Evolutionary conservation across 345 rosid species (phyloP).

Genomic region (Camelina hispida): DNA sequence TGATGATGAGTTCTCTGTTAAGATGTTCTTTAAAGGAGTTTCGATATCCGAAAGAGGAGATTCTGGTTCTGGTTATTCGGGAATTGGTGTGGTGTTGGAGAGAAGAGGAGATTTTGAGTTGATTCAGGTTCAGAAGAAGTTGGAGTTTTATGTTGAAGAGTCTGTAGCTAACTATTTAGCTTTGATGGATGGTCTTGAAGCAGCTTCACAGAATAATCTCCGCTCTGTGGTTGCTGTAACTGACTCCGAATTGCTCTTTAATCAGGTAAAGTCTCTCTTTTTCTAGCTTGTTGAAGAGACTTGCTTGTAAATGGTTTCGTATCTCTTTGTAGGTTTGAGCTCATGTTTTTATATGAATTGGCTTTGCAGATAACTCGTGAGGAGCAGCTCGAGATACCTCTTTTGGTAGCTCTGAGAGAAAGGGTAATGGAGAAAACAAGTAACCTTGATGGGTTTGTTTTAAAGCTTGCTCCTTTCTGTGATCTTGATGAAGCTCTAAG

Average conservation of each 20-base stretch:
- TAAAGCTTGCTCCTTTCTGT: constrained; percentile 60
- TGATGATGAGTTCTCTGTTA: constrained; percentile 77
- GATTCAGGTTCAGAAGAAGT: constrained; percentile 89
- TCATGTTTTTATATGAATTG: constrained; percentile 31
- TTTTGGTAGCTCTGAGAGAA: constrained; percentile 75
- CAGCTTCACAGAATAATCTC: constrained; percentile 66
- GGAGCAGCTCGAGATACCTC: constrained; percentile 66
- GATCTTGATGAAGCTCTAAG: constrained; percentile 66
- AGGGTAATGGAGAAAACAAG: constrained; percentile 68
- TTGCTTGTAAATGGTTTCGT: constrained; percentile 6
- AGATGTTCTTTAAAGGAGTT: constrained; percentile 84
- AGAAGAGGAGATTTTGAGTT: constrained; percentile 55
- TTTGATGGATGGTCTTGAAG: constrained; percentile 80
- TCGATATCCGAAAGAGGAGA: constrained; percentile 66
- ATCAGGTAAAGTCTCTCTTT: constrained; percentile 58
- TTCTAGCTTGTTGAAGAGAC: neutral
- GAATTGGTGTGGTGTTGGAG: constrained; percentile 90
- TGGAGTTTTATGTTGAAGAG: constrained; percentile 80
- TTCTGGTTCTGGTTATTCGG: constrained; percentile 65
- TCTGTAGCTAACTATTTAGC: constrained; percentile 88
- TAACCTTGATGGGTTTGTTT: constrained; percentile 67
- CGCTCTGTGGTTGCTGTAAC: constrained; percentile 73
- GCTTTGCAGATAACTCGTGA: constrained; percentile 61
- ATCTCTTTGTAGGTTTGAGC: constrained; percentile 14
- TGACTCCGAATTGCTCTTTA: constrained; percentile 64